Evolutionary conservation across 192 early-diverging fungal genomes (phyloP).

Genomic region (Paraglomus brasilianum): DNA sequence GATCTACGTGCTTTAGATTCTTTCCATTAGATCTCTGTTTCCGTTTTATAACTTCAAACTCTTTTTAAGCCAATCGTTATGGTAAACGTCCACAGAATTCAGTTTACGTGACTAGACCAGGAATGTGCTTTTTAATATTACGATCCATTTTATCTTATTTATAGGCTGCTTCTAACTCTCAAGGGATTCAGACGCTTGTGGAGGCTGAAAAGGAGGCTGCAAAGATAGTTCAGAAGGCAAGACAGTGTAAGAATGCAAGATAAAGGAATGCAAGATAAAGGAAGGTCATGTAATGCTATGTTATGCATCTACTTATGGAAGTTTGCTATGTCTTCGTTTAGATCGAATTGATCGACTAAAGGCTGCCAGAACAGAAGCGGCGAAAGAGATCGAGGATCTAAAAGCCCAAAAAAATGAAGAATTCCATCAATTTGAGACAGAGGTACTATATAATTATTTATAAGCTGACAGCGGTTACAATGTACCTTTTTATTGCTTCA

Average conservation of each 20-base stretch:
- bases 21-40: too few relatives aligned
- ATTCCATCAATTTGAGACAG: constrained; percentile 69
- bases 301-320: not conserved
- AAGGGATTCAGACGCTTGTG: constrained; percentile 94
- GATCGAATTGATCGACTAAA: constrained; percentile 90
- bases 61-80: too few relatives aligned
- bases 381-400: constrained; percentile 85
- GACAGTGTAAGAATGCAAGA: constrained; percentile 65
- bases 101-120: too few relatives aligned
- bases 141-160: not conserved
- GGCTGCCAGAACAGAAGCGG: constrained; percentile 92
- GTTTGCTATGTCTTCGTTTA: constrained; percentile 32
- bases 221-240: constrained; percentile 88
- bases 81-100: too few relatives aligned
- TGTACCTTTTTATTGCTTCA: constrained; percentile 1
- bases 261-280: not conserved
- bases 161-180: constrained; percentile 65
- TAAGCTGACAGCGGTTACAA: not conserved
- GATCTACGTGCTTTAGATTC: too few relatives aligned
- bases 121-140: not conserved
- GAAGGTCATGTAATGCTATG: not conserved
- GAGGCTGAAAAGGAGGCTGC: constrained; percentile 97
- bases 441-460: constrained; percentile 43
- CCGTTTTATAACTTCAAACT: too few relatives aligned
- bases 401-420: constrained; percentile 84